phyloP scores from a whole-genome alignment of 1,284 basidiomycete genomes.

The Pascua guehoae region DNA sequence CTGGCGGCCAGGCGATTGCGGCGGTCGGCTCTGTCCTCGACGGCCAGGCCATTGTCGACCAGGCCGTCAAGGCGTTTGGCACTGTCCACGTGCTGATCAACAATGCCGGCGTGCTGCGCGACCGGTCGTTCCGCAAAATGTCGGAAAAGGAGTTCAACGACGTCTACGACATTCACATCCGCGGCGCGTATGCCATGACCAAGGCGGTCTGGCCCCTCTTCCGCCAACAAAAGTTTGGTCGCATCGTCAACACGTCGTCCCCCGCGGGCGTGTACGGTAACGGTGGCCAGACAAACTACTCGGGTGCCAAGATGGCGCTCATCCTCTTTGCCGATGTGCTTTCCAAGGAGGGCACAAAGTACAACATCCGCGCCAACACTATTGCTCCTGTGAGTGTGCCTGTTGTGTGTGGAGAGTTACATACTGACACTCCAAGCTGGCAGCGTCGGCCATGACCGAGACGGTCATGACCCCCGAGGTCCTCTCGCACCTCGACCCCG shows the following conservation, averaged over 20 bases:
- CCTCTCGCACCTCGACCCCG: slow-evolving; percentile 87
- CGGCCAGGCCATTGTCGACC: slow-evolving; percentile 74
- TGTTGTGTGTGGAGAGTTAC: slow-evolving; percentile 37
- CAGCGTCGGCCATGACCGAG: slow-evolving; percentile 88
- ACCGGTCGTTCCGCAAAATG: slow-evolving; percentile 82
- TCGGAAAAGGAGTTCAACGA: slow-evolving; percentile 80
- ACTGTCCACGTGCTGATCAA: slow-evolving; percentile 81
- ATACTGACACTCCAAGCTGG: slow-evolving; percentile 61
- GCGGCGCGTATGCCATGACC: slow-evolving; percentile 90
- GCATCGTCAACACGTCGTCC: slow-evolving; percentile 85
- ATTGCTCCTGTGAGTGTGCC: slow-evolving; percentile 89
- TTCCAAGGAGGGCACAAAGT: slow-evolving; percentile 84
- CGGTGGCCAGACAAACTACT: slow-evolving; percentile 89
- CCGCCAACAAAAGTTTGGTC: slow-evolving; percentile 88
- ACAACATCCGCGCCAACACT: slow-evolving; percentile 81
- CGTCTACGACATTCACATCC: slow-evolving; percentile 86
- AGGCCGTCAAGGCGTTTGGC: slow-evolving; percentile 85
- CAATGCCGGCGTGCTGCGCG: slow-evolving; percentile 94
- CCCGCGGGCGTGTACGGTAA: slow-evolving; percentile 63
- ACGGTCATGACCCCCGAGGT: slow-evolving; percentile 95
- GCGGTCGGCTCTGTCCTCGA: slow-evolving; percentile 89
- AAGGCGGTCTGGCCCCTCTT: slow-evolving; percentile 97
- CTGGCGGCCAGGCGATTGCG: slow-evolving; percentile 77
- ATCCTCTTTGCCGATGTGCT: slow-evolving; percentile 88
- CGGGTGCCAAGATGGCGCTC: slow-evolving; percentile 66